Evolutionary conservation across 139 green algal species (phyloP).

Genomic region (Auxenochlorella pyrenoidosa): DNA sequence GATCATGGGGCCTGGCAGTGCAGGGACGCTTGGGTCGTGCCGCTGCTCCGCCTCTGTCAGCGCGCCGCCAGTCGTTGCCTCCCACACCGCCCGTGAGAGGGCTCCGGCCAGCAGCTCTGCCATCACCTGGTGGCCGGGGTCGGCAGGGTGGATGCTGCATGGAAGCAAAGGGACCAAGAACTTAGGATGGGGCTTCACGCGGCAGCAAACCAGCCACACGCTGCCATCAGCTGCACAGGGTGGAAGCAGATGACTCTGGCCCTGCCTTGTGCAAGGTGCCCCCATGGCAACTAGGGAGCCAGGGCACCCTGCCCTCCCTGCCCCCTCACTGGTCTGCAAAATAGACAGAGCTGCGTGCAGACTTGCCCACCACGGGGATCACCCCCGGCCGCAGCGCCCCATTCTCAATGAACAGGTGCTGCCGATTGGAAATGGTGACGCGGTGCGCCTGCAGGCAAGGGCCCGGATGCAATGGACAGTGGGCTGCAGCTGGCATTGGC

Average conservation of each 20-base stretch:
- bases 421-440: not conserved
- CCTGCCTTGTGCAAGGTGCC: not conserved
- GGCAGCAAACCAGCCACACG: not conserved
- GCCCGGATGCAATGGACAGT: not conserved
- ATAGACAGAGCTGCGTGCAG: not conserved
- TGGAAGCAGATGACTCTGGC: not conserved
- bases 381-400: not conserved
- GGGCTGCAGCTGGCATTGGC: not conserved
- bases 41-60: not conserved
- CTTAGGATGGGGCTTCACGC: not conserved
- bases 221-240: not conserved
- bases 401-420: not conserved
- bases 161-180: not conserved
- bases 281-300: too few species aligned
- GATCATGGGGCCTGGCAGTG: not conserved
- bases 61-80: not conserved
- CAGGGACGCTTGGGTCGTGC: not conserved
- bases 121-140: not conserved
- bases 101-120: not conserved
- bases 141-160: not conserved
- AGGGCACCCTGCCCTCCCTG: not conserved
- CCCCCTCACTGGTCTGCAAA: not conserved
- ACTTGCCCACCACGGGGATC: not conserved
- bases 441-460: not conserved
- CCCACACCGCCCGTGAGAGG: not conserved